Evolutionary conservation across 2,329 filamentous ascomycete species (phyloP).

Genomic region (Gnomoniopsis sp.): DNA sequence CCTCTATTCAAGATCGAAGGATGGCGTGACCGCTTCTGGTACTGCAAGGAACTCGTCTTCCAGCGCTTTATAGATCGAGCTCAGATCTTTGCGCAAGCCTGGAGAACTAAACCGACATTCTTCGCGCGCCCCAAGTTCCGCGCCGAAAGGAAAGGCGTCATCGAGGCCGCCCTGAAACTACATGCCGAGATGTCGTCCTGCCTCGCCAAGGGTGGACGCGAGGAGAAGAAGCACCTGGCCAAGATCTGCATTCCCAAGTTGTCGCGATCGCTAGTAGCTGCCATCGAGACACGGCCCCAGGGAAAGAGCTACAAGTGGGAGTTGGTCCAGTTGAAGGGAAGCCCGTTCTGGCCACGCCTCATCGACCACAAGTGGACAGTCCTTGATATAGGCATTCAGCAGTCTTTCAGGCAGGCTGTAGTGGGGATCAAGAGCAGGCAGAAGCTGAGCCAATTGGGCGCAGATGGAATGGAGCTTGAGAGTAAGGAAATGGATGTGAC

Average conservation of each 20-base stretch:
- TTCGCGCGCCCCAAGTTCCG: constrained; percentile 31
- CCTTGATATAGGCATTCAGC: constrained; percentile 14
- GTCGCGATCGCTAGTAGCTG: constrained; percentile 45
- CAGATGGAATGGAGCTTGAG: constrained; percentile 33
- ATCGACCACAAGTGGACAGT: constrained; percentile 46
- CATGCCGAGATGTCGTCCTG: constrained; percentile 60
- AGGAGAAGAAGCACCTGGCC: constrained; percentile 46
- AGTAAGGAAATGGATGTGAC: constrained; percentile 50
- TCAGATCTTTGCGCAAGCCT: constrained; percentile 34
- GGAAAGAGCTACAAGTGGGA: constrained; percentile 50
- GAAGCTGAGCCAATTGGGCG: constrained; percentile 41
- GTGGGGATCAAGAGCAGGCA: constrained; percentile 58
- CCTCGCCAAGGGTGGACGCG: constrained; percentile 47
- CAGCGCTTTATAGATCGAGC: constrained; percentile 34
- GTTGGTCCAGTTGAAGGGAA: constrained; percentile 46
- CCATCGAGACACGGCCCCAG: constrained; percentile 49
- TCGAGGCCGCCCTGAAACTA: constrained; percentile 54
- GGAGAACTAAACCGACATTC: constrained; percentile 31
- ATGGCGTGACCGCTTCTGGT: constrained; percentile 28
- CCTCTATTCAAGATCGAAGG: constrained; percentile 32
- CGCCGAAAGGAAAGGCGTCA: constrained; percentile 36
- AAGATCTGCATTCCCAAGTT: constrained; percentile 53
- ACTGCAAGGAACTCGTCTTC: constrained; percentile 35
- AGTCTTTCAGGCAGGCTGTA: constrained; percentile 56
- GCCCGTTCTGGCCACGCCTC: constrained; percentile 42